phyloP scores from a whole-genome alignment of 345 rosid genomes.

The Melastoma malabathricum region DNA sequence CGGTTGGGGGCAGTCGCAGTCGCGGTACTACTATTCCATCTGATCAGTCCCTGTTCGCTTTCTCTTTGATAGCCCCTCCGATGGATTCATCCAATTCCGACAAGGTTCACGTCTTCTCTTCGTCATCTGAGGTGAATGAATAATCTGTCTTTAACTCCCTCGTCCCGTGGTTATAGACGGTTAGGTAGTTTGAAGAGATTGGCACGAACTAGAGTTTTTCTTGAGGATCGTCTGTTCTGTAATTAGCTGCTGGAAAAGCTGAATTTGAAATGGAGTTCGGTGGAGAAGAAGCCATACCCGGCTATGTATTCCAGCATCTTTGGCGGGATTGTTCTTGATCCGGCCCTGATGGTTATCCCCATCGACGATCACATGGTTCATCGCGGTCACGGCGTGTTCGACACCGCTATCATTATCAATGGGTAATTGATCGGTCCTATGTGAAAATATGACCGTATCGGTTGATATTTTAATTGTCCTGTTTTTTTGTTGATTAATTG shows the following conservation, averaged over 20 bases:
- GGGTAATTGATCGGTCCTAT: constrained; percentile 22
- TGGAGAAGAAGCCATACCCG: constrained; percentile 41
- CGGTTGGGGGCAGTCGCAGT: no score
- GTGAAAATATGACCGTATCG: no score
- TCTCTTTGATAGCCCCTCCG: no score
- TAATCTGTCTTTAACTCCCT: no score
- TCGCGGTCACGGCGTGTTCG: constrained; percentile 63
- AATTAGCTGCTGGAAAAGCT: constrained; percentile 43
- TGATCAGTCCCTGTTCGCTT: no score
- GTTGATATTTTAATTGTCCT: background rate
- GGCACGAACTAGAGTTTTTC: background rate
- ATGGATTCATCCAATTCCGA: background rate
- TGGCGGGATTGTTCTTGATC: constrained; percentile 58
- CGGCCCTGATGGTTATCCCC: constrained; percentile 59
- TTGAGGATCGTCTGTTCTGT: background rate
- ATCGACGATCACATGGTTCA: constrained; percentile 78
- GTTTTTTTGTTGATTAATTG: constrained; percentile 2
- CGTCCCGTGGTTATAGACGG: no score
- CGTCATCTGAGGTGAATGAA: constrained; percentile 40
- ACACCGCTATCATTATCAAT: constrained; percentile 46
- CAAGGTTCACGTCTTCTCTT: constrained; percentile 44
- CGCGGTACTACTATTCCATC: no score
- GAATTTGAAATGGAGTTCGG: constrained; percentile 45
- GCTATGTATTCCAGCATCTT: constrained; percentile 59
- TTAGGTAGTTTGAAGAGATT: no score